phyloP scores from a whole-genome alignment of 345 rosid genomes.

The Capsella bursapastoris region DNA sequence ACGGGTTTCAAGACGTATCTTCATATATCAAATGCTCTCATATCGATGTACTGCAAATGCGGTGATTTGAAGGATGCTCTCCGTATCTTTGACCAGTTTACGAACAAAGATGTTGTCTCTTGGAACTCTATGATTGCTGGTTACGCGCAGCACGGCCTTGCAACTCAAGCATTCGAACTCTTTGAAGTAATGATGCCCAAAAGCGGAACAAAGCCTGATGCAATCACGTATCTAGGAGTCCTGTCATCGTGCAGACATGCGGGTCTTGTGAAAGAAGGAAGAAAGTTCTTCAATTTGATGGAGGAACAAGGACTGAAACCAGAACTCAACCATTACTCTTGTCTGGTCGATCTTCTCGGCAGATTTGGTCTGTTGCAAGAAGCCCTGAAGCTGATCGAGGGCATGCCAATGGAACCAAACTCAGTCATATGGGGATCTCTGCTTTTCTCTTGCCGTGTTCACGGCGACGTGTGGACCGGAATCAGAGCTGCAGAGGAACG shows the following conservation, averaged over 20 bases:
- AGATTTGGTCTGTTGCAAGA: slow-evolving; percentile 78
- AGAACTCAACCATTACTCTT: slow-evolving; percentile 74
- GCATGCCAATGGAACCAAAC: slow-evolving; percentile 77
- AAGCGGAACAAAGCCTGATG: slow-evolving; percentile 60
- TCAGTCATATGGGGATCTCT: slow-evolving; percentile 86
- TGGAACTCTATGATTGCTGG: slow-evolving; percentile 99
- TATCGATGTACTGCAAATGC: slow-evolving; percentile 87
- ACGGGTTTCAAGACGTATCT: slow-evolving; percentile 66
- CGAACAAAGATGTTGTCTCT: slow-evolving; percentile 65
- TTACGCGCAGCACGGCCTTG: slow-evolving; percentile 83
- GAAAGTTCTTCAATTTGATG: slow-evolving; percentile 64
- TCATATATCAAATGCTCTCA: slow-evolving; percentile 71
- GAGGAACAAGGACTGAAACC: slow-evolving; percentile 58
- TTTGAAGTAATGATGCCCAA: slow-evolving; percentile 64
- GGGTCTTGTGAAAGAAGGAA: slow-evolving; percentile 71
- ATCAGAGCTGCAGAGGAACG: slow-evolving; percentile 84
- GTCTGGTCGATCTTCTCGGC: slow-evolving; percentile 92
- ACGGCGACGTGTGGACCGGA: slow-evolving; percentile 68
- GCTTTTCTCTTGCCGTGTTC: slow-evolving; percentile 82
- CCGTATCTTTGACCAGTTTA: slow-evolving; percentile 50
- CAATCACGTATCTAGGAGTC: slow-evolving; percentile 81
- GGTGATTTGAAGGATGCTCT: slow-evolving; percentile 65
- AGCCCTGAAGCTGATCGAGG: slow-evolving; percentile 57
- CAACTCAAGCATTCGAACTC: slow-evolving; percentile 57
- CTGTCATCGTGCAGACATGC: slow-evolving; percentile 88